Evolutionary conservation across 2,329 filamentous ascomycete species (phyloP), one percentile per base, ranked within the genome.

Genomic region (Nigrospora osmanthi): DNA sequence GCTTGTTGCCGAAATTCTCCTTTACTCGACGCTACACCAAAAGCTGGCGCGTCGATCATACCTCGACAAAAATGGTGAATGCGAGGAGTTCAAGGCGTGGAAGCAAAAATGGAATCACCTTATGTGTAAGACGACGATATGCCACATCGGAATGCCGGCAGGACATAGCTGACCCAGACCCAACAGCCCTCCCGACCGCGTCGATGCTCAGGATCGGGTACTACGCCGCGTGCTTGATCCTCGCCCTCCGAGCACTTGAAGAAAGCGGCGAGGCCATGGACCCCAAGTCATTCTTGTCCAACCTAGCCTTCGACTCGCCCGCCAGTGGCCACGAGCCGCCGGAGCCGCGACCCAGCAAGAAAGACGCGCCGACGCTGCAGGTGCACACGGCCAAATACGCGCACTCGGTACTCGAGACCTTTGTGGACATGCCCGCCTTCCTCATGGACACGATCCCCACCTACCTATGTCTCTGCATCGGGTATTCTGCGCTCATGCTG

Each of bases 1-100:
- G 63, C 52, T 69, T 1, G 58, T 65, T 10, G 65, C 66, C 2
- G 65, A 69, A 42, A 64, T 67, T 16, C 54, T 59, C 40, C 49
- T 69, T 2, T 69, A 66, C 41, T 59, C 63, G 6, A 52, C 54
- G 3, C 50, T 69, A 2, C 65, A 66, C 36, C 54, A 65, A 31
- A 65, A 66, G 44, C 46, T 67, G 11, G 48, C 56, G 19, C 50
- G 59, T 31, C 52, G 59, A 40, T 51, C 59, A 5, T 60, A 58
- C 37, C 54, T 62, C 1, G 55, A 58, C 31, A 53, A 58, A 30
- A 56, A 56, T 15, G 54, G 57, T 14, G 60, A 58, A 43, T 63
- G 60, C 33, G 58, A 59, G 36, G 60, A 63, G 28, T 62, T 64
- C 40, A 46, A 56, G 37, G 46, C 51, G 2, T 64, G 62, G 62